Percentiles rank a stretch among this genome's conserved stretches.
Evolutionary conservation across 1,284 basidiomycete genomes (phyloP).

Genomic region (Austropuccinia psidii): DNA sequence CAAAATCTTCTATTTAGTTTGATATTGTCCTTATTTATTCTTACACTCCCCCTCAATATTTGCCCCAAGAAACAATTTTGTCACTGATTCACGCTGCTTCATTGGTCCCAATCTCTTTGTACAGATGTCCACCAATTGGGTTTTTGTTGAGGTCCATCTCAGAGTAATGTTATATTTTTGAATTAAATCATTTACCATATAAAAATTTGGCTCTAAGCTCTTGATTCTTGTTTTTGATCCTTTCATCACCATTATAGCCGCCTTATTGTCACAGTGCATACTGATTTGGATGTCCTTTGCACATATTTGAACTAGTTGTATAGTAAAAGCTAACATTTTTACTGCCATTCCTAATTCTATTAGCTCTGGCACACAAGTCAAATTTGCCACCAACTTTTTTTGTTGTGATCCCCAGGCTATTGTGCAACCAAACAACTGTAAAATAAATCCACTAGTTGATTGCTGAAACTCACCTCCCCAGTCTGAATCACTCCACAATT

Average conservation of each 20-base stretch:
- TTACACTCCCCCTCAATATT: too few species aligned
- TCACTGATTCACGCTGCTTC: too few species aligned
- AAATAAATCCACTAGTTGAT: not conserved
- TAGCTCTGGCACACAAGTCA: not conserved
- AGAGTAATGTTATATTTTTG: not conserved
- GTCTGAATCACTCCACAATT: not conserved
- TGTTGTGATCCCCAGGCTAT: not conserved
- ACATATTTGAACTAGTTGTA: not conserved
- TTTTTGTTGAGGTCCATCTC: not conserved
- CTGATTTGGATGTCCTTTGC: not conserved
- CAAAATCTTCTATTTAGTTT: too few species aligned
- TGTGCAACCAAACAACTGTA: not conserved
- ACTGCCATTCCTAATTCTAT: not conserved
- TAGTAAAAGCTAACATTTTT: not conserved
- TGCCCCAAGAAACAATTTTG: too few species aligned
- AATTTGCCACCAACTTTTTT: not conserved
- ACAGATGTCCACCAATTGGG: too few species aligned
- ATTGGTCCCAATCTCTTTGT: too few species aligned
- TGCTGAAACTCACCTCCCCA: conserved; percentile 13
- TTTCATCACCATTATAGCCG: not conserved
- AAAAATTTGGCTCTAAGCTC: not conserved
- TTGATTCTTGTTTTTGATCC: not conserved
- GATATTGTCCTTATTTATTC: too few species aligned
- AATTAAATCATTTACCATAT: not conserved
- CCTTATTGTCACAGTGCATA: not conserved